Evolutionary conservation across 306 rosid species (phyloP), one percentile per base, ranked within the genome.

Genomic region (Neltuma alba): DNA sequence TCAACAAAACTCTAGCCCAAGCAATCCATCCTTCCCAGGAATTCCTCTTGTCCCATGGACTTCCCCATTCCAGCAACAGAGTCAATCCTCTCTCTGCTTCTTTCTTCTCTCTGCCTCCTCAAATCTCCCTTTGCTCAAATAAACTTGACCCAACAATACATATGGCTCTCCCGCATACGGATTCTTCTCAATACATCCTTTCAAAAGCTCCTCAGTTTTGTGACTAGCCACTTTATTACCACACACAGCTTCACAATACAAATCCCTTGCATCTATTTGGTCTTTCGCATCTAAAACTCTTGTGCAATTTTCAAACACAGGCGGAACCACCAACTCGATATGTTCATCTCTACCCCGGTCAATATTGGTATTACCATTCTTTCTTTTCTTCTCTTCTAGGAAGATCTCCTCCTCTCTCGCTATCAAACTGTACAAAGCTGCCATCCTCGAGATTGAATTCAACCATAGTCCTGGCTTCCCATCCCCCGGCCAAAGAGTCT

Each of bases 1-100:
- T 88, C 9, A 84, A 48, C 87, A 94, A 41, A 8, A 92, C 94
- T 72, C 99, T 87, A 0, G 54, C 84, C 99, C 98, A 92, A 60
- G 99, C 85, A 90, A 95, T 78, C 98, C 98, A 95, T 0, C 98
- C 99, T 73, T 92, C 94, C 99, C 99, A 95, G 13, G 98, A 83
- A 77, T 81, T 88, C 86, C 99, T 87, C 91, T 94, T 94, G 80
- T 94, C 99, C 99, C 97, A 94, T 1, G 92, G 85, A 74, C 91
- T 84, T 0, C 92, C 97, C 98, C 98, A 95, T 82, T 89, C 87
- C 70, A 95, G 44, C 74, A 92, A 2, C 37, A 91, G 89, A 2
- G 50, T 88, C 74, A 95, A 3, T 27, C 97, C 99, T 82, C 58
- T 91, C 83, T 84, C 88, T 1, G 97, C 97, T 27, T 84, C 79